Evolutionary conservation across 148 eudicot species (phyloP).

Genomic region (Chenopodium album): DNA sequence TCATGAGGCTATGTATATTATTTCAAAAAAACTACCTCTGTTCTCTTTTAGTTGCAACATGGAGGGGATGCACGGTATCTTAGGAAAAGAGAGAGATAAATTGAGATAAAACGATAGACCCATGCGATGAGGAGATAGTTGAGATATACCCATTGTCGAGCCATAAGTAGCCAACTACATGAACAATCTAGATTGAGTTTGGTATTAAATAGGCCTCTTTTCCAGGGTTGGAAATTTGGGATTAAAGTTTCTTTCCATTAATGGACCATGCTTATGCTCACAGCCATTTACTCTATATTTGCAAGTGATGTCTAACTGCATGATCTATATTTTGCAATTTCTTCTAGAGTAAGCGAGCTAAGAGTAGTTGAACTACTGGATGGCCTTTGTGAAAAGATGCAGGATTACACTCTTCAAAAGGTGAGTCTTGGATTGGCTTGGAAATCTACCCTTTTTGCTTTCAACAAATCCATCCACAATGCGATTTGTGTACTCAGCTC

Average conservation of each 20-base stretch:
- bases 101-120: too few relatives aligned
- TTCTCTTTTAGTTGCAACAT: too few relatives aligned
- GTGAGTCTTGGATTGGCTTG: slow-evolving; percentile 32
- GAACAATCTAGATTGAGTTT: neutral
- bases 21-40: too few relatives aligned
- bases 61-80: too few relatives aligned
- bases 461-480: slow-evolving; percentile 8
- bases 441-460: neutral
- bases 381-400: slow-evolving; percentile 98
- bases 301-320: neutral
- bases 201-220: neutral
- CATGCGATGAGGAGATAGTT: too few relatives aligned
- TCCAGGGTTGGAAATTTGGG: neutral
- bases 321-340: slow-evolving; percentile 19
- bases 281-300: neutral
- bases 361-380: slow-evolving; percentile 96
- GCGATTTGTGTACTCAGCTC: neutral
- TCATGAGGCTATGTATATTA: neutral
- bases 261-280: neutral
- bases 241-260: neutral
- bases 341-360: slow-evolving; percentile 78
- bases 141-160: neutral
- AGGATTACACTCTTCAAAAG: slow-evolving; percentile 80
- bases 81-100: too few relatives aligned
- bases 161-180: neutral